Percentiles rank a stretch among this genome's conserved stretches.
Conservation (phyloP, 108 stramenopile genomes). For the Cyclotella choctawhatcheeana region DNA sequence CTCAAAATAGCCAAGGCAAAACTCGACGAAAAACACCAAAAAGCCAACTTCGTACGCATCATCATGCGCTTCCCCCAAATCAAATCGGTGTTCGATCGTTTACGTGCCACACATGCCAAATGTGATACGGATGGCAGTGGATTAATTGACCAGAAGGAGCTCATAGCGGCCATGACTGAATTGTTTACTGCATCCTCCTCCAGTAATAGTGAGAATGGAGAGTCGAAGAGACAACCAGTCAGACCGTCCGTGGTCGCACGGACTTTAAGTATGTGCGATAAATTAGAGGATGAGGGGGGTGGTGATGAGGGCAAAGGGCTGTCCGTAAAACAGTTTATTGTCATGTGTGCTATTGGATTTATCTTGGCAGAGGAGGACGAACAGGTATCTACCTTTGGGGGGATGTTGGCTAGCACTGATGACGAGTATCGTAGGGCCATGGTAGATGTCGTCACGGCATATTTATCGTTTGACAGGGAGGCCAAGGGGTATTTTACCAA, state of each 20-base stretch:
- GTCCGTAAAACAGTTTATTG: conserved; percentile 43
- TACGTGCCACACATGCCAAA: conserved; percentile 36
- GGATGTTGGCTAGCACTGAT: conserved; percentile 41
- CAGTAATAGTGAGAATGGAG: conserved; percentile 37
- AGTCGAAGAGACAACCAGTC: conserved; percentile 26
- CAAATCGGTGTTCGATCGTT: conserved; percentile 37
- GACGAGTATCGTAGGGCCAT: conserved; percentile 50
- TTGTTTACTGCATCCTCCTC: too few species aligned
- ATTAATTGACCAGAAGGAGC: conserved; percentile 18
- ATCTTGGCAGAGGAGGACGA: conserved; percentile 48
- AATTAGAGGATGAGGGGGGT: conserved; percentile 16
- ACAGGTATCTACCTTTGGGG: conserved; percentile 41
- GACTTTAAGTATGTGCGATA: conserved; percentile 36
- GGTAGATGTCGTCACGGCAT: conserved; percentile 55
- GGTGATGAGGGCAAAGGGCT: conserved; percentile 27
- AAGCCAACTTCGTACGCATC: conserved; percentile 55
- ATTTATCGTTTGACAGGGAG: conserved; percentile 54
- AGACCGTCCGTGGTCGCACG: conserved; percentile 28
- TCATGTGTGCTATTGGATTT: conserved; percentile 52
- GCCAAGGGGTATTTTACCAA: conserved; percentile 52
- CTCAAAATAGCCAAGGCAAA: conserved; percentile 42
- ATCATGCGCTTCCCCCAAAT: conserved; percentile 59
- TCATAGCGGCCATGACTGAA: conserved; percentile 38
- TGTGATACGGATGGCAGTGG: conserved; percentile 43
- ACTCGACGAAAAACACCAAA: conserved; percentile 36